These are phyloP conservation scores for Citrus sp. DNA, from an alignment of 345 rosid species.

Conservation along the genomic window DNA sequence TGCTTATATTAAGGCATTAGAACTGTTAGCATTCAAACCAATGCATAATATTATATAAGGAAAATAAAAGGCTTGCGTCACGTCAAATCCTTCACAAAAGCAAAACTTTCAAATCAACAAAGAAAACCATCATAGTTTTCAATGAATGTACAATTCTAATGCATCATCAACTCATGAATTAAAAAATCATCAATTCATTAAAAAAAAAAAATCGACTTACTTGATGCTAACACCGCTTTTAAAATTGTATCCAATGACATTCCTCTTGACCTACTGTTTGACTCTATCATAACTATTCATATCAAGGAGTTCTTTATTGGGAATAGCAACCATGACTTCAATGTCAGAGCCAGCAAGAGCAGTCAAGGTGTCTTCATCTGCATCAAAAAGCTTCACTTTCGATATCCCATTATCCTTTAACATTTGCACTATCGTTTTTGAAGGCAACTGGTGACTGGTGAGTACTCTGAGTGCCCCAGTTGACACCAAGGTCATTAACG, in stretches of 20 bases:
- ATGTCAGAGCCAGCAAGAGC: constrained; percentile 68
- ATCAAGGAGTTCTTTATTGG: constrained; percentile 68
- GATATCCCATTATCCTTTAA: constrained; percentile 71
- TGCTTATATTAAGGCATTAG: background rate
- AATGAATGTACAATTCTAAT: background rate
- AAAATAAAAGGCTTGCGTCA: background rate
- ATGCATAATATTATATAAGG: background rate
- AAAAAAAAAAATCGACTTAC: constrained; percentile 27
- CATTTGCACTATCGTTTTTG: constrained; percentile 68
- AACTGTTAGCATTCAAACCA: background rate
- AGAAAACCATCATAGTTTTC: background rate
- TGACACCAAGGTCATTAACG: constrained; percentile 68
- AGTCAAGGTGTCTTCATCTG: constrained; percentile 53
- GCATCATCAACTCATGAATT: background rate
- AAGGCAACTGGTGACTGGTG: constrained; percentile 45
- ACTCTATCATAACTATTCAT: constrained; percentile 58
- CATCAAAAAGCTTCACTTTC: constrained; percentile 87
- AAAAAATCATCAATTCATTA: too few species aligned
- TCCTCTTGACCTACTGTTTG: constrained; percentile 60
- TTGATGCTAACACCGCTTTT: constrained; percentile 66
- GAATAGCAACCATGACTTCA: constrained; percentile 92
- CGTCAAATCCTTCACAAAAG: background rate
- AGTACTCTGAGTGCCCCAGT: constrained; percentile 84
- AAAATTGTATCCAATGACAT: constrained; percentile 64
- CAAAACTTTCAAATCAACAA: background rate